Base-by-base conservation (phyloP, 2,329 filamentous ascomycete genomes). In the Claviceps maximensis region DNA sequence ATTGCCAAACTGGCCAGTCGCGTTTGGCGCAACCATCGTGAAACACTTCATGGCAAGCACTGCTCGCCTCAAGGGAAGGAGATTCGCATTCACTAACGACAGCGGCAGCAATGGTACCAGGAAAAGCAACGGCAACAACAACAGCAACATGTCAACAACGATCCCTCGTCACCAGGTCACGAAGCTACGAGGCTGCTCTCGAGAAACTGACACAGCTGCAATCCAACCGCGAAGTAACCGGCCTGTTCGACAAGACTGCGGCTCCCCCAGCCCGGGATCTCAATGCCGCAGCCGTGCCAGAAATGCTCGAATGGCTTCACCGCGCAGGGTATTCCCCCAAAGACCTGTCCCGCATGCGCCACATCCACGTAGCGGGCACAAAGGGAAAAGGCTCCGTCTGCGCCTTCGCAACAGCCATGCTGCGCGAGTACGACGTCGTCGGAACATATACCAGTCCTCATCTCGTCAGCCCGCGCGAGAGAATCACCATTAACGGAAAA, bases 301-400 rank as follows among this genome's bases (percentile, higher is more conserved):
- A 95, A 66, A 91, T 93, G 78, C 72, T 83, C 29, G 78, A 82
- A 59, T 95, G 87, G 86, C 81, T 87, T 58, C 73, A 70, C 47
- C 84, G 84, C 56, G 82, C 87, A 52, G 88, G 88, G 49, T 87
- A 95, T 69, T 71, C 84, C 69, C 66, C 67, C 1, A 52, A 60
- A 0, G 71, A 74, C 58, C 70, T 79, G 27, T 60, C 67, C 13
- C 58, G 62, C 4, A 67, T 78, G 50, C 69, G 68, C 17, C 76
- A 75, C 58, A 81, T 97, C 56, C 91, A 97, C 65, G 82, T 97
- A 47, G 87, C 91, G 1, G 91, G 91, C 13, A 96, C 90, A 4
- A 97, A 96, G 67, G 91, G 91, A 55, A 97, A 96, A 67, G 90
- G 90, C 42, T 93, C 87, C 2, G 89, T 89, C 0, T 88, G 86